These are phyloP conservation scores for Exophiala sp. DNA, from an alignment of 2,329 filamentous ascomycete species.

Conservation along the genomic window DNA sequence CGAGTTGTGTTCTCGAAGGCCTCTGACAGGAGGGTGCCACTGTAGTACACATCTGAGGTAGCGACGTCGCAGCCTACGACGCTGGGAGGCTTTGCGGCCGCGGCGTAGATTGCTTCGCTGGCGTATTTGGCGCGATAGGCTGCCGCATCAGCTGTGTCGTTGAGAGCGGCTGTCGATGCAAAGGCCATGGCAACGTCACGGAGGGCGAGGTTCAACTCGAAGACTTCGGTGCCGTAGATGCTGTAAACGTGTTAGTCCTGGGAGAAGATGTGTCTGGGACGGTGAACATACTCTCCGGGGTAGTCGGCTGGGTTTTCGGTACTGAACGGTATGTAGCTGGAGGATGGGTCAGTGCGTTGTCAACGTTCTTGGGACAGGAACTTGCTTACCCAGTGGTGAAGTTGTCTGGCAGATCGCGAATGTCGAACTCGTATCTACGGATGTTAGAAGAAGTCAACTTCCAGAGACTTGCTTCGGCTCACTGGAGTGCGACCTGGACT, in stretches of 20 bases:
- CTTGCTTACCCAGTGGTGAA: constrained; percentile 51
- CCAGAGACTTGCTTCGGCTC: too few species aligned
- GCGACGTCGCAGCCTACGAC: constrained; percentile 65
- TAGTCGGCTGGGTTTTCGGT: constrained; percentile 54
- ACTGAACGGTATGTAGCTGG: constrained; percentile 64
- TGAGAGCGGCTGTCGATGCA: constrained; percentile 51
- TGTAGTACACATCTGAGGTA: constrained; percentile 71
- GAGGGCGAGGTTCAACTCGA: constrained; percentile 61
- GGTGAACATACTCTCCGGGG: constrained; percentile 36
- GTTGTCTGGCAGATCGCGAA: constrained; percentile 62
- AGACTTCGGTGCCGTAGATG: constrained; percentile 67
- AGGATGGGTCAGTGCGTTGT: too few species aligned
- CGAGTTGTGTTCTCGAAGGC: constrained; percentile 64
- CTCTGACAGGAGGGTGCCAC: constrained; percentile 57
- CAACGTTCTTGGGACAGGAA: too few species aligned
- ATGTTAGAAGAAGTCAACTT: too few species aligned
- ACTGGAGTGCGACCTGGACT: constrained; percentile 68
- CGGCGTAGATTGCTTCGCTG: constrained; percentile 35
- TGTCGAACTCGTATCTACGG: constrained; percentile 63
- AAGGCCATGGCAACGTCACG: constrained; percentile 52
- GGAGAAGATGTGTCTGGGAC: background rate
- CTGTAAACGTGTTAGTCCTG: constrained; percentile 28
- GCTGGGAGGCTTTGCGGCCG: constrained; percentile 47
- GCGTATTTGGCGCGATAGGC: constrained; percentile 56
- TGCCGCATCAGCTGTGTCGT: constrained; percentile 48